Percentiles rank a stretch among this genome's conserved stretches.
Conservation (phyloP, 805 yeast species). For the Ogataea pignaliae region DNA sequence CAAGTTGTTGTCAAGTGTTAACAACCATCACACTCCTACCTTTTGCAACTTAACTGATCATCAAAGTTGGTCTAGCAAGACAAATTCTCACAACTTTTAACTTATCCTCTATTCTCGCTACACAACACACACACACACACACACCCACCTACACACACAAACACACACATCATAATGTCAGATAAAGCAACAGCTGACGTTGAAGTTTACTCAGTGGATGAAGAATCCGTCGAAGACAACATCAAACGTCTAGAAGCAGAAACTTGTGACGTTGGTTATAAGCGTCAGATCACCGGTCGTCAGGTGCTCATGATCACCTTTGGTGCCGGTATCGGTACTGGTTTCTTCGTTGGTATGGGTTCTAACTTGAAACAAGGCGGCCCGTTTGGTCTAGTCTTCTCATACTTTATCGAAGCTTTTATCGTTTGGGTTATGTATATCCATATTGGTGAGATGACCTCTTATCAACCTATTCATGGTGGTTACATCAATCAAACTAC, state of each 20-base stretch:
- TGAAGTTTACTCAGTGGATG: constrained; percentile 21
- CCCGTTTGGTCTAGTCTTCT: constrained; percentile 47
- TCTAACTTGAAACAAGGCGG: constrained; percentile 41
- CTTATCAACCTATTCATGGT: constrained; percentile 54
- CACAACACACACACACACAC: no score
- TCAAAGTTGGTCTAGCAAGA: no score
- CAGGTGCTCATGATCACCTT: constrained; percentile 74
- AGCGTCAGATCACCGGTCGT: constrained; percentile 30
- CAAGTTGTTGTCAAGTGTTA: no score
- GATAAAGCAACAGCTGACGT: constrained; percentile 4
- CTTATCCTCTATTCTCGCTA: no score
- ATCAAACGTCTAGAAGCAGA: constrained; percentile 20
- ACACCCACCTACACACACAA: no score
- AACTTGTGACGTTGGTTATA: constrained; percentile 22
- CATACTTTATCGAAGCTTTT: constrained; percentile 52
- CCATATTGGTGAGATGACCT: constrained; percentile 65
- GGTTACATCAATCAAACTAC: constrained; percentile 41
- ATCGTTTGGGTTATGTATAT: constrained; percentile 57
- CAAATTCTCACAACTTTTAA: no score
- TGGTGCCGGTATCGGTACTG: constrained; percentile 85
- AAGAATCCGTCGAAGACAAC: constrained; percentile 34
- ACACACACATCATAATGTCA: not conserved
- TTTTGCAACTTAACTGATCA: no score
- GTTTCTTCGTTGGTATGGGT: constrained; percentile 57
- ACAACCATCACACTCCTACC: no score